Evolutionary conservation across 2,329 filamentous ascomycete genomes (phyloP), one percentile per base, ranked within the genome.

Genomic region (Mycosphaerella sp.): DNA sequence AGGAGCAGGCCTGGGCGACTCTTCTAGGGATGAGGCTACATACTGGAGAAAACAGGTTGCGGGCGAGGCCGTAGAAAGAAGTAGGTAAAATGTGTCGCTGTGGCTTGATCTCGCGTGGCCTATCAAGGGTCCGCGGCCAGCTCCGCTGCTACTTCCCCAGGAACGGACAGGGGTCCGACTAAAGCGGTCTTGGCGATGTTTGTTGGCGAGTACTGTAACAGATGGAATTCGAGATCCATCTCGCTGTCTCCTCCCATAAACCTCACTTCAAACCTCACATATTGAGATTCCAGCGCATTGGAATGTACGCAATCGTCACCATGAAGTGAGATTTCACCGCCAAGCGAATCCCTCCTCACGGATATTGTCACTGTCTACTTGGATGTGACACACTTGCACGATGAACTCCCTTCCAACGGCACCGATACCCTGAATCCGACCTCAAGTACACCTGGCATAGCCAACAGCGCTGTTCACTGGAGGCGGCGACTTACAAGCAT

Each of bases 11-110:
- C 13, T n/a, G 27, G 34, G 35, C 25, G 7, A 42, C 41, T 39
- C 36, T 46, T 42, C n/a, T 21, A 12, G 17, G 14, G 34, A 32
- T 18, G 25, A 39, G 28, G 27, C 44, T 48, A 52, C 50, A 52
- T 52, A 52, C 44, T 52, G 42, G 35, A 46, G 39, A 34, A 48
- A 27, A n/a, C 43, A n/a, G n/a, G 35, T 40, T 40, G 40, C 34
- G 27, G 41, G 36, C 32, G 34, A 21, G 32, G 18, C 37, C 21
- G 34, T 30, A 44, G 28, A 51, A 34, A 21, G 25, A 45, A 34
- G 35, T 34, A 13, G 30, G 27, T 41, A 39, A 34, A 36, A 21
- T 3, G 21, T 13, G 30, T 32, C 30, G 30, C 30, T 13, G 30
- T 32, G 30, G 30, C 30, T 32, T 32, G 30, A 32, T 32, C 32